Base-by-base conservation (phyloP, 768 basidiomycete species). In the Exsudoporus frostii region DNA sequence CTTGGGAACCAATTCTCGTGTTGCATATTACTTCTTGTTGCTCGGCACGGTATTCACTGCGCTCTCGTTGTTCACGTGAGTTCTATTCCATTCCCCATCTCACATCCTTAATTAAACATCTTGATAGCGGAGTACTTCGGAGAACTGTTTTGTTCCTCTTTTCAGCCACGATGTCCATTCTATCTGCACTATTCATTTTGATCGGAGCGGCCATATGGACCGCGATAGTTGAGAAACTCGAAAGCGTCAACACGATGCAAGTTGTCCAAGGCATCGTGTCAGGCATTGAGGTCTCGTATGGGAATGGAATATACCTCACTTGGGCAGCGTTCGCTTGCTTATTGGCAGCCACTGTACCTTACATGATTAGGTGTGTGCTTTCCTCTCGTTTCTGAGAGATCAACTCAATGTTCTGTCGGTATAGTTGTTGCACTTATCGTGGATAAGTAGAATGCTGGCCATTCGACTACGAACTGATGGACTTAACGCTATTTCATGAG, bases 341-440 rank as follows among this genome's bases (percentile, higher is more conserved):
- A 34, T 67, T 82, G 34, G 74, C 78, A 19, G 89, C 90, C 1
- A 73, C 84, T 45, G 65, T 88, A 38, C 90, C 90, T 14, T 92
- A 90, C 64, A 79, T 88, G 76, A 77, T 90, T 60, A 90, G 83
- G 89, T 89, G 56, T 41, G 83, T 66, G 7, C 7, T 51, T 41
- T 49, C 27, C n/a, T 38, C 20, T 48, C 7, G 7, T 19, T 22
- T 19, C 22, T 34, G 36, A 27, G 25, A 11, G 36, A 41, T n/a
- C n/a, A 40, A 38, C 46, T 53, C 25, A 51, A 24, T 11, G 20
- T 45, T 29, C n/a, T 19, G 6, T 57, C 25, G 37, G 41, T 27
- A n/a, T 57, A 91, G 89, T 59, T 91, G 88, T 63, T 90, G 87
- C 71, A 91, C 90, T 49, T 91, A 77, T 73, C 83, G 88, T 57